Evolutionary conservation across 495 filamentous ascomycete species (phyloP).

Genomic region (Penicillium cinerascens): DNA sequence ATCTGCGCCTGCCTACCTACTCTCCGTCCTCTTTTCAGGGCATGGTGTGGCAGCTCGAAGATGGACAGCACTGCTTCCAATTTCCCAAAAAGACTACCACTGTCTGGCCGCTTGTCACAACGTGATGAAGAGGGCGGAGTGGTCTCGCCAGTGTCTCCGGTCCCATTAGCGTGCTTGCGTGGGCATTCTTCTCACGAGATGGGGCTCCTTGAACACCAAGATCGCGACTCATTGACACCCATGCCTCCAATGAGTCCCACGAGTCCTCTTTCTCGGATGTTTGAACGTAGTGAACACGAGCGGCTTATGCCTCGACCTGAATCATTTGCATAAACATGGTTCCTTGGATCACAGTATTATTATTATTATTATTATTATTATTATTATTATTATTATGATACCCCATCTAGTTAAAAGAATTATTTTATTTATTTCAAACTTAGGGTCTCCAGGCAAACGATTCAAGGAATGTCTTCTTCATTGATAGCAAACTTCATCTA

Average conservation of each 20-base stretch:
- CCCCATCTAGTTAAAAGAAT: not conserved
- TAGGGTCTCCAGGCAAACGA: no score
- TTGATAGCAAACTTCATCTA: no score
- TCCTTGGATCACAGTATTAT: no score
- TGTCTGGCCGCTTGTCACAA: not conserved
- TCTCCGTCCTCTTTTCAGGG: conserved; percentile 27
- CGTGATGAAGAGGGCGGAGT: conserved; percentile 10
- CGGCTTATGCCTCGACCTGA: conserved; percentile 2
- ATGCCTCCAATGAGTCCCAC: not conserved
- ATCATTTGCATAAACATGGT: conserved; percentile 8
- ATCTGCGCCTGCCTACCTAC: conserved; percentile 49
- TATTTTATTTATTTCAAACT: no score
- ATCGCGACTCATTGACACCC: not conserved
- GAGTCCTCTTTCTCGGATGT: not conserved
- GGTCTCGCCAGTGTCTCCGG: not conserved
- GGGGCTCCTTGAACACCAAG: not conserved
- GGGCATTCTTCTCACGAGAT: not conserved
- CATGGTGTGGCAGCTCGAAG: conserved; percentile 8
- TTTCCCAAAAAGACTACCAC: not conserved
- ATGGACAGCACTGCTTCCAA: not conserved
- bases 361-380: not conserved
- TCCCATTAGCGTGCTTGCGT: not conserved
- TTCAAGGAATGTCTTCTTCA: no score
- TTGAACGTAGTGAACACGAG: not conserved
- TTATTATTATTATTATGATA: not conserved